These are phyloP conservation scores for Amoebophrya sp. DNA, from an alignment of 169 alveolate species.

Conservation along the genomic window DNA sequence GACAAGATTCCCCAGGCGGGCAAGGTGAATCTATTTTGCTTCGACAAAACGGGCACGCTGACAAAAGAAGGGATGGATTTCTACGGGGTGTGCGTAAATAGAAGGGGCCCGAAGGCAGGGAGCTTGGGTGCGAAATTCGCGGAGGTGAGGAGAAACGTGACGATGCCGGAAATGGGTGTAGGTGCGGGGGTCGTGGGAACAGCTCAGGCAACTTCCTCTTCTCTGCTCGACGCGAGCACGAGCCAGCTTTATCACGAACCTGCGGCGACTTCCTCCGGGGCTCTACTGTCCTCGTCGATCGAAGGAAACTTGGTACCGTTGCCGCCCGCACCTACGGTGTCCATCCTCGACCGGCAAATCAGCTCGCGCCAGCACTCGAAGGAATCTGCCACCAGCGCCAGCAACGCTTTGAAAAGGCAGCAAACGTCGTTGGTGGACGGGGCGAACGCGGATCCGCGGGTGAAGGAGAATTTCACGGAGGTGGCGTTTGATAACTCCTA, in stretches of 20 bases:
- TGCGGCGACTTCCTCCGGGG: too few species aligned
- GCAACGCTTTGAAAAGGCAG: neutral
- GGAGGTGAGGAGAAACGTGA: neutral
- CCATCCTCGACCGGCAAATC: neutral
- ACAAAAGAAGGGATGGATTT: constrained; percentile 18
- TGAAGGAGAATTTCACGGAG: neutral
- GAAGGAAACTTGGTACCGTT: too few species aligned
- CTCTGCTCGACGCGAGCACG: neutral
- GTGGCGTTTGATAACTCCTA: too few species aligned
- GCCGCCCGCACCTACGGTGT: too few species aligned
- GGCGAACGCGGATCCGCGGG: neutral
- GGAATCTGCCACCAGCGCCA: neutral
- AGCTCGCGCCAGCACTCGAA: neutral
- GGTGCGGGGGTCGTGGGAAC: neutral
- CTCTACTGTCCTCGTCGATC: too few species aligned
- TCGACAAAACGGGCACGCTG: constrained; percentile 17
- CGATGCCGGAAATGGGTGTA: neutral
- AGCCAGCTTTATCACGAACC: too few species aligned
- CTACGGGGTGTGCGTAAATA: neutral
- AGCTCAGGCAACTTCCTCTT: neutral
- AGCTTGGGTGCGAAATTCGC: neutral
- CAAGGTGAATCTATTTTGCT: neutral
- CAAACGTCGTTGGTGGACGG: neutral
- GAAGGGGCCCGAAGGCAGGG: neutral
- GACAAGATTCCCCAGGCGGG: constrained; percentile 11